These are phyloP conservation scores for Sclerotiophoma versabilis DNA, from an alignment of 2,329 filamentous ascomycete genomes.

Conservation along the genomic window DNA sequence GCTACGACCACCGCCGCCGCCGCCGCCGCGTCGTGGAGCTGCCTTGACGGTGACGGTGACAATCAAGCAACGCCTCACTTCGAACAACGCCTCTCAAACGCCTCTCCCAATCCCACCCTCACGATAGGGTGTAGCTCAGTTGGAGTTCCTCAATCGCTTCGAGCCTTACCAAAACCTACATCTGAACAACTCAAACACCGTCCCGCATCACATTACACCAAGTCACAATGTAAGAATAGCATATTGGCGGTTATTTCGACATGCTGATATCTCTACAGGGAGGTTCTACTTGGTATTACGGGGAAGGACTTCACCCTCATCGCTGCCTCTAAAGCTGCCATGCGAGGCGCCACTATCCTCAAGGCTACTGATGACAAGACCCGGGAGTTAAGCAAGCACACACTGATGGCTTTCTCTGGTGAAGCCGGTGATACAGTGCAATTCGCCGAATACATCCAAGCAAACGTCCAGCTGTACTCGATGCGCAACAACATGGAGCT, in stretches of 20 bases:
- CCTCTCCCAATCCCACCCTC: not conserved
- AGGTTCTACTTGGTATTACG: constrained; percentile 96
- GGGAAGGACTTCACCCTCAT: constrained; percentile 99
- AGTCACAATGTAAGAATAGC: constrained; percentile 43
- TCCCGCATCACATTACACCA: constrained; percentile 16
- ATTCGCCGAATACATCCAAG: constrained; percentile 99
- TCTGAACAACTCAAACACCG: constrained; percentile 4
- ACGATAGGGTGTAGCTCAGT: not conserved
- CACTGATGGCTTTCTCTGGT: constrained; percentile 91
- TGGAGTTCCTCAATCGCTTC: not conserved
- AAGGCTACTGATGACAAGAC: constrained; percentile 98
- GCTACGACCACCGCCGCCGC: constrained; percentile 17
- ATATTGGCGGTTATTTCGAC: not conserved
- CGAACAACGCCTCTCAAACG: not conserved
- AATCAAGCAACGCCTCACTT: constrained; percentile 5
- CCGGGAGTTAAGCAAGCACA: constrained; percentile 88
- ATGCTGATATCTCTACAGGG: constrained; percentile 66
- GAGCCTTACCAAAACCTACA: not conserved
- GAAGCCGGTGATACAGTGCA: constrained; percentile 98
- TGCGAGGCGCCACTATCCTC: constrained; percentile 95
- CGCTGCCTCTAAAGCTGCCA: constrained; percentile 95
- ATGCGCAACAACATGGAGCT: constrained; percentile 98
- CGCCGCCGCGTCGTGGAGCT: constrained; percentile 20
- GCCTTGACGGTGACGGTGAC: constrained; percentile 8
- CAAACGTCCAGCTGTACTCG: constrained; percentile 96